Evolutionary conservation across 331 rosid genomes (phyloP).

Genomic region (Quercus tomentella): DNA sequence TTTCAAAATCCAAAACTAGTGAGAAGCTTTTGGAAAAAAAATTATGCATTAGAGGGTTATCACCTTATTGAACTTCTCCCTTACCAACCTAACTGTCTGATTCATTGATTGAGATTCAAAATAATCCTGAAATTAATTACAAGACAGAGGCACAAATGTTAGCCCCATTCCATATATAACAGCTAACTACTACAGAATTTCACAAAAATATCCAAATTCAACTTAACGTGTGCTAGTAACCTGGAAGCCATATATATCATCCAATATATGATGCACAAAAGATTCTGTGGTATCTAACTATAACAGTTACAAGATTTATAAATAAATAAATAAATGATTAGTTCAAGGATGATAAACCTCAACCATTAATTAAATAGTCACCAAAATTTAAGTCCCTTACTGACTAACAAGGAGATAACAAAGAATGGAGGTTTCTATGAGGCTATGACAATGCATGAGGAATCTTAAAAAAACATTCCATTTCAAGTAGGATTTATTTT

Average conservation of each 20-base stretch:
- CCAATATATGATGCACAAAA: not conserved
- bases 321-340: not conserved
- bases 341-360: not conserved
- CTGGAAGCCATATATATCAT: conserved; percentile 2
- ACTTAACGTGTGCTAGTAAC: conserved; percentile 9
- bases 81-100: conserved; percentile 64
- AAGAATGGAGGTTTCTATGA: not conserved
- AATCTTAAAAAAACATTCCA: not conserved
- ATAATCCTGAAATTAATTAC: conserved; percentile 56
- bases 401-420: not conserved
- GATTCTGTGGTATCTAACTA: not conserved
- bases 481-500: not conserved
- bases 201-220: not conserved
- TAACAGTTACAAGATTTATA: not conserved
- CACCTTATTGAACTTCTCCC: conserved; percentile 91
- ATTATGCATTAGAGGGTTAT: conserved; percentile 6
- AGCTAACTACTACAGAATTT: conserved; percentile 2
- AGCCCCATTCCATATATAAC: conserved; percentile 3
- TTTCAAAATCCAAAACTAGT: not conserved
- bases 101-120: conserved; percentile 80
- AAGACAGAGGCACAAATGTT: conserved; percentile 1
- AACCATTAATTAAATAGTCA: not conserved
- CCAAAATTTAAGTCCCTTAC: not conserved
- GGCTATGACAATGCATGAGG: not conserved
- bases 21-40: not conserved